Base-by-base conservation (phyloP, 148 eudicot species). In the Salicornia ramosissima region DNA sequence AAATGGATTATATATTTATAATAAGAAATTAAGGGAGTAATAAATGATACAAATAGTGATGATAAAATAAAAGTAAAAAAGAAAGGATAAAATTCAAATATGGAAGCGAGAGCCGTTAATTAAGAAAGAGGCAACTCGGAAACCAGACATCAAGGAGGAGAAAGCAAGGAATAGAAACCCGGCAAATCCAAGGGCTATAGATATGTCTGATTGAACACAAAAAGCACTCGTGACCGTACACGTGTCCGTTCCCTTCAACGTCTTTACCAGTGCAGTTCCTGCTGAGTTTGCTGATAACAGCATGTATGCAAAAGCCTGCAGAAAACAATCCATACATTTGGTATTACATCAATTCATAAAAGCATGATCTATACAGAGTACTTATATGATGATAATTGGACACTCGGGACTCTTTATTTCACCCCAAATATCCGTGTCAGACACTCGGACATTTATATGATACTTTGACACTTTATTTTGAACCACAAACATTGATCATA, bases 51-150 rank as follows among this genome's bases (percentile, higher is more conserved):
- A 45, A 65, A 66, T 47, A 31, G 30, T 22, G 28, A 21, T 6
- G 3, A 26, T 25, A 55, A 25, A 1, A 55, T 3, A 4, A 6
- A 56, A 28, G 39, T 13, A 58, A 11, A 9, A 16, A 31, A n/a
- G 18, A 2, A 8, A 19, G 8, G 10, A 28, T 1, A 31, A 30
- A 24, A 40, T 39, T 69, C 75, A 90, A 36, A 86, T 70, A 51
- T 88, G 90, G 59, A 86, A 86, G 24, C 93, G 88, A 72, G 96
- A 86, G 67, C 90, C 92, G 24, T 81, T 90, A 76, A 90, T 83
- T 9, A 86, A 61, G 73, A 84, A 88, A 69, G 84, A 84, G 19
- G 81, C 90, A 24, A 90, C 86, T 65, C 96, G 86, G 54, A 88
- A 90, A 50, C 96, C 96, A 16, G 96, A 88, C 46, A 88, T 79